Percentiles rank a stretch among this genome's conserved stretches.
These are phyloP conservation scores for Hericium erinaceus DNA, from an alignment of 768 basidiomycete genomes.

Conservation along the genomic window DNA sequence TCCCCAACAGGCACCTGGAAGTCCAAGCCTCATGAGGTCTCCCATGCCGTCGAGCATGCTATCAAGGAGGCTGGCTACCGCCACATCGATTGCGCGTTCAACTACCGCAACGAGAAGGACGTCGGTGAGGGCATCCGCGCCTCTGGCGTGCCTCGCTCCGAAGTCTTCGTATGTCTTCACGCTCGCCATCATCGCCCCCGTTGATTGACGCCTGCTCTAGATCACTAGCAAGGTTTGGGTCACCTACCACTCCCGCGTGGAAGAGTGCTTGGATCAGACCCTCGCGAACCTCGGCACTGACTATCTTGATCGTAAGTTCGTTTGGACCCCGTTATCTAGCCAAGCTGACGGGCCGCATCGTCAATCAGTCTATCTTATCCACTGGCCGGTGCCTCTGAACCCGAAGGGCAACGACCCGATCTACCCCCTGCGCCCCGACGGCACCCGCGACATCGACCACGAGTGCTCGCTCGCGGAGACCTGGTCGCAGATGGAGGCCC, in stretches of 20 bases:
- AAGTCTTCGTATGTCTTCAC: conserved; percentile 43
- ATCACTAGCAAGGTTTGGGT: conserved; percentile 67
- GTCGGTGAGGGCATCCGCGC: conserved; percentile 75
- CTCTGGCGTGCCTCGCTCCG: conserved; percentile 67
- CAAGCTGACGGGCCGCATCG: not conserved
- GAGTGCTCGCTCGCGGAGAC: conserved; percentile 63
- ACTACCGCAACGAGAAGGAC: conserved; percentile 70
- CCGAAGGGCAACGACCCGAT: conserved; percentile 54
- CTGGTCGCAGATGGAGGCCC: conserved; percentile 77
- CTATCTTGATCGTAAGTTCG: conserved; percentile 66
- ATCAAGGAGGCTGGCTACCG: conserved; percentile 67
- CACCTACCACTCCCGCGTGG: conserved; percentile 62
- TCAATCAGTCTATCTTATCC: conserved; percentile 49
- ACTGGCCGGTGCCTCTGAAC: conserved; percentile 77
- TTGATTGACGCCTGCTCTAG: conserved; percentile 23
- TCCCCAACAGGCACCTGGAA: conserved; percentile 66
- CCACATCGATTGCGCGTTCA: conserved; percentile 69
- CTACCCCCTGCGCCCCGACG: conserved; percentile 51
- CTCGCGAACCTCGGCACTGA: conserved; percentile 73
- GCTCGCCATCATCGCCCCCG: not conserved
- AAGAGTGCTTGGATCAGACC: conserved; percentile 65
- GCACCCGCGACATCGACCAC: conserved; percentile 58
- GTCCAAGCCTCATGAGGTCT: conserved; percentile 63
- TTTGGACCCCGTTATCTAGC: not conserved
- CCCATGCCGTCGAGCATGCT: conserved; percentile 61